Conservation (phyloP, 169 alveolate species). For the Besnoitia besnoiti region DNA sequence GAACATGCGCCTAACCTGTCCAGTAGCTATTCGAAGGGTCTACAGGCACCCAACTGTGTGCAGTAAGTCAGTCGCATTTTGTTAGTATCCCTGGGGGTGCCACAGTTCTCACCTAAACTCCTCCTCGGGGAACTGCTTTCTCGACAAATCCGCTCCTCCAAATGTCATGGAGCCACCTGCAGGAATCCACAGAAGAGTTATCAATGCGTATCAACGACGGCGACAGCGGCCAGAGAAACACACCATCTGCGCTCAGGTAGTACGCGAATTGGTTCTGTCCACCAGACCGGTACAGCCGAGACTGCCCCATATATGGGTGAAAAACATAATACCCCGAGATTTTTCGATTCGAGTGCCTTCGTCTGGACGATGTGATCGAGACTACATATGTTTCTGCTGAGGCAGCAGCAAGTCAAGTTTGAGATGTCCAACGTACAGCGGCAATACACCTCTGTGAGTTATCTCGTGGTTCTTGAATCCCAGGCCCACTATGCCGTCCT, state of each 20-base stretch:
- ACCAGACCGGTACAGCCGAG: not conserved
- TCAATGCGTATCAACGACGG: not conserved
- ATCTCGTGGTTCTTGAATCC: constrained; percentile 72
- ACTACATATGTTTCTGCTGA: not conserved
- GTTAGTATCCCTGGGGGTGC: not conserved
- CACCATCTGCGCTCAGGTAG: constrained; percentile 63
- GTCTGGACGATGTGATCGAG: constrained; percentile 54
- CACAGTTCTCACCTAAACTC: constrained; percentile 52
- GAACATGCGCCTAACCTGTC: constrained; percentile 46
- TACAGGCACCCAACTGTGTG: constrained; percentile 67
- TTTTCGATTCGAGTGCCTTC: constrained; percentile 39
- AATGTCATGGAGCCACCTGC: constrained; percentile 67
- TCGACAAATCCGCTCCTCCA: constrained; percentile 68
- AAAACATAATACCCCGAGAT: constrained; percentile 63
- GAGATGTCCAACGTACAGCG: constrained; percentile 43
- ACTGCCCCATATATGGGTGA: not conserved
- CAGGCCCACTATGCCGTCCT: constrained; percentile 74
- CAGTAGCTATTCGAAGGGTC: constrained; percentile 72
- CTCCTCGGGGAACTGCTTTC: constrained; percentile 59
- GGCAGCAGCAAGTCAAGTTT: not conserved
- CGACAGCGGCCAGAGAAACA: not conserved
- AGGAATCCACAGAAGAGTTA: too few relatives aligned
- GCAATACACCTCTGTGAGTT: constrained; percentile 58
- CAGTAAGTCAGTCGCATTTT: not conserved
- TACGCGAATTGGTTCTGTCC: constrained; percentile 64